Conservation (phyloP, 1,284 basidiomycete genomes). For the Amylostereum areolatum region DNA sequence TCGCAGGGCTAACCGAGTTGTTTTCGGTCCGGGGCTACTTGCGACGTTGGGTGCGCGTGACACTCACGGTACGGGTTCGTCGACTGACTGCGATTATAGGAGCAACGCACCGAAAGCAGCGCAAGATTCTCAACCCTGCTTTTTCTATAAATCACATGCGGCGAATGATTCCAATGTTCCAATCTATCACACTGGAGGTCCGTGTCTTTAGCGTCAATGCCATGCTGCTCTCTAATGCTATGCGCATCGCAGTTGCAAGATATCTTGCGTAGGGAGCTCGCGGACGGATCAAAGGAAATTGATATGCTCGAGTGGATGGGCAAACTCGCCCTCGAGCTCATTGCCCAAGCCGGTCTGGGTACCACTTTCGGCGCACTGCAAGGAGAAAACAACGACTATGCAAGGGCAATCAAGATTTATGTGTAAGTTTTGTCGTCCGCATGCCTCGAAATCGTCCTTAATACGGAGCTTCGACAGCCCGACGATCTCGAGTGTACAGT, state of each 20-base stretch:
- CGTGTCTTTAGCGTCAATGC: too few relatives aligned
- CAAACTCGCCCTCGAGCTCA: constrained; percentile 20
- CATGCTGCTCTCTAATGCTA: constrained; percentile 13
- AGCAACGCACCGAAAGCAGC: constrained; percentile 34
- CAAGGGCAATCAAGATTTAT: constrained; percentile 19
- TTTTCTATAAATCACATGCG: constrained; percentile 21
- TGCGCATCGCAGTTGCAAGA: too few relatives aligned
- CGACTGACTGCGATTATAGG: constrained; percentile 31
- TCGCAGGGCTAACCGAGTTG: too few relatives aligned
- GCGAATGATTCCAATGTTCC: constrained; percentile 19
- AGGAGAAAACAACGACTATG: constrained; percentile 20
- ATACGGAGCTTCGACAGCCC: too few relatives aligned
- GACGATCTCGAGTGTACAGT: too few relatives aligned
- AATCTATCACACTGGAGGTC: constrained; percentile 15
- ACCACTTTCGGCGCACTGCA: constrained; percentile 30
- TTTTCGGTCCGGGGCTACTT: too few relatives aligned
- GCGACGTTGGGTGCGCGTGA: too few relatives aligned
- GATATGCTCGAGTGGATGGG: constrained; percentile 28
- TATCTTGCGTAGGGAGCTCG: constrained; percentile 12
- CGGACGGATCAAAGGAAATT: constrained; percentile 19
- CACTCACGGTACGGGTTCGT: too few relatives aligned
- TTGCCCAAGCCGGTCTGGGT: constrained; percentile 23
- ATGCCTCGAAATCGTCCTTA: too few relatives aligned
- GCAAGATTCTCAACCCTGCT: constrained; percentile 22
- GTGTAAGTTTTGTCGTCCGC: too few relatives aligned